phyloP scores from a whole-genome alignment of 768 basidiomycete genomes.

The Lanmaoa pseudosensibilis region DNA sequence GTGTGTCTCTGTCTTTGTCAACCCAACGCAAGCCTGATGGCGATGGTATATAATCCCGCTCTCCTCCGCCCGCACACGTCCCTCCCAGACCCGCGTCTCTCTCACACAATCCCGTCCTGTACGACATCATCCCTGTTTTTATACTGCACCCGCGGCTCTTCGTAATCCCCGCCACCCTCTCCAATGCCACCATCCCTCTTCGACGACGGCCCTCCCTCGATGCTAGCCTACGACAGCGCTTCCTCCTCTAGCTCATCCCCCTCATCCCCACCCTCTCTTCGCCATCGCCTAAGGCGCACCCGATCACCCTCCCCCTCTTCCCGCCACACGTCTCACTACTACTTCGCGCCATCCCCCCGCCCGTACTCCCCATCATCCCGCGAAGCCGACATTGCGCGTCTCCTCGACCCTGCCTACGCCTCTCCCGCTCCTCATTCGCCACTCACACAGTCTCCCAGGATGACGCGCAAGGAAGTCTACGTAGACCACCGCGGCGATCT shows the following conservation, averaged over 20 bases:
- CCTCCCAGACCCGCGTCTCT: not conserved
- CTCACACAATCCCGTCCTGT: not conserved
- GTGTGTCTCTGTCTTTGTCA: conserved; percentile 32
- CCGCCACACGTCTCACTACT: conserved; percentile 13
- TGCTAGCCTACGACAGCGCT: conserved; percentile 20
- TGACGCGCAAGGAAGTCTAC: conserved; percentile 40
- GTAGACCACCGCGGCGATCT: conserved; percentile 62
- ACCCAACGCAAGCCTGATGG: not conserved
- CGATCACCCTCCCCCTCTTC: conserved; percentile 32
- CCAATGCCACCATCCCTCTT: not conserved
- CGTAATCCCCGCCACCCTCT: not conserved
- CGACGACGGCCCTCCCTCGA: conserved; percentile 10
- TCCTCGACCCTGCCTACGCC: conserved; percentile 65
- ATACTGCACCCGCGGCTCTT: not conserved
- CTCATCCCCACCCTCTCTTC: conserved; percentile 15
- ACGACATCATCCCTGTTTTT: not conserved
- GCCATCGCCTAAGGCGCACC: conserved; percentile 27
- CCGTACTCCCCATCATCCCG: conserved; percentile 39
- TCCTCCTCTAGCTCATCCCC: conserved; percentile 18
- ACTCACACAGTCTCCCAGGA: conserved; percentile 13
- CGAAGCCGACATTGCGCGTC: conserved; percentile 56
- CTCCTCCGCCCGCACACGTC: conserved; percentile 15
- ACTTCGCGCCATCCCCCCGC: conserved; percentile 12
- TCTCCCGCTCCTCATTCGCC: conserved; percentile 32
- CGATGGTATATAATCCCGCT: conserved; percentile 33